Evolutionary conservation across 2,329 filamentous ascomycete species (phyloP), one percentile per base, ranked within the genome.

Genomic region (Lachnellula suecica): DNA sequence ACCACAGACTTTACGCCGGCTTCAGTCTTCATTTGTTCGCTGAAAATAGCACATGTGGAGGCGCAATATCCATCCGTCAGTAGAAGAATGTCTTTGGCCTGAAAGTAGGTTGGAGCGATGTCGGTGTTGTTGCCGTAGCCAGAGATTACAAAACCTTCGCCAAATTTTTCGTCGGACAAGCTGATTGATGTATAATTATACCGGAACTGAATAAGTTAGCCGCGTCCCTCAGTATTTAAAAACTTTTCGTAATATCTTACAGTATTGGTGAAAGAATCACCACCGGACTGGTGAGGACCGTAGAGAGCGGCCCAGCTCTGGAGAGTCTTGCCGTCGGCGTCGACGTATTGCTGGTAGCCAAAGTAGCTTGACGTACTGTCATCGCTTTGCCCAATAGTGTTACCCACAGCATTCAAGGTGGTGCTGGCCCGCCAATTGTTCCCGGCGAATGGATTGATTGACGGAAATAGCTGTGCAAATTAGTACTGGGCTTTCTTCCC

Each of bases 61-160:
- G 77, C 78, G 65, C 81, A 84, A 60, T 76, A 75, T 38, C 81
- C 81, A 60, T 83, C 80, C 50, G 77, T 76, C 13, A 83, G 70
- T 6, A 46, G 27, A 11, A 44, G 44, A 24, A 46, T 46, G 20
- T 46, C 27, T 9, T 34, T 20, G 10, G 44, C 44, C 4, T 15
- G 10, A 24, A 46, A 46, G n/a, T 27, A 27, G 29, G 27, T 22
- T 10, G 27, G 44, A 3, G 44, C 27, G 3, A 34, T 27, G 10
- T 34, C 17, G 13, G 25, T 17, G 27, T 35, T 46, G 13, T 22
- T 34, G 6, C 42, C 42, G 15, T 27, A 44, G 13, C 42, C 42
- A 27, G 42, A 44, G n/a, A 44, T 44, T 15, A 44, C 13, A 29
- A 44, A 15, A 6, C 42, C 42, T 13, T n/a, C 19, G 8, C 42